Evolutionary conservation across 1,139 yeast genomes (phyloP), one percentile per base, ranked within the genome.

Genomic region (Yamadazyma conglobata): DNA sequence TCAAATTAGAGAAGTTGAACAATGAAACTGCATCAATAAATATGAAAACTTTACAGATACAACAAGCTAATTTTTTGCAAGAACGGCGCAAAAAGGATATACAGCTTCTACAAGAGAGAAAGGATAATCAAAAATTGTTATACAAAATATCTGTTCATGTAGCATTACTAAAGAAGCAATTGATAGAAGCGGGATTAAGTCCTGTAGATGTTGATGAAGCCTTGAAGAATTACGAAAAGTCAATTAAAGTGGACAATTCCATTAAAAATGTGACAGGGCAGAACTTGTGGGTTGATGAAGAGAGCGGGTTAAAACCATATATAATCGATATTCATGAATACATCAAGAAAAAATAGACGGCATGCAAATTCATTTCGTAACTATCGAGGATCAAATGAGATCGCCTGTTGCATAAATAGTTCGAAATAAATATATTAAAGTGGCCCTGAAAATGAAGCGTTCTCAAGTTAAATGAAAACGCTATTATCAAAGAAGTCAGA

Each of bases 141-240:
- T 71, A 70, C 63, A 75, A 73, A 48, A 72, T 79, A 80, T 67
- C 74, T 6, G 56, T 79, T 46, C 87, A 80, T 47, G 64, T 80
- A 24, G 85, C 84, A 1, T 54, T 79, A 47, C 56, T 80, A 23
- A 59, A 83, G 31, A 65, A 76, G 43, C 86, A 79, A 48, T 56
- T 80, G 33, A 38, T 52, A 5, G 80, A 77, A 7, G 45, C 53
- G 4, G 81, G 80, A 0, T 40, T 67, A 7, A 67, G 64, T n/a
- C 85, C 87, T 2, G 55, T 59, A 10, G 62, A 62, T 13, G 66
- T 79, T 15, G 77, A 76, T 2, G 56, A 59, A 11, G 83, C 77
- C 2, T 43, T 74, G 5, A 57, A 52, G 14, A 78, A 73, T 39
- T 79, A 74, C 46, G 82, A 78, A 39, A 60, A 62, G 30, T 64